Evolutionary conservation across 2,329 filamentous ascomycete genomes (phyloP), one percentile per base, ranked within the genome.

Genomic region (Kalmusia sp.): DNA sequence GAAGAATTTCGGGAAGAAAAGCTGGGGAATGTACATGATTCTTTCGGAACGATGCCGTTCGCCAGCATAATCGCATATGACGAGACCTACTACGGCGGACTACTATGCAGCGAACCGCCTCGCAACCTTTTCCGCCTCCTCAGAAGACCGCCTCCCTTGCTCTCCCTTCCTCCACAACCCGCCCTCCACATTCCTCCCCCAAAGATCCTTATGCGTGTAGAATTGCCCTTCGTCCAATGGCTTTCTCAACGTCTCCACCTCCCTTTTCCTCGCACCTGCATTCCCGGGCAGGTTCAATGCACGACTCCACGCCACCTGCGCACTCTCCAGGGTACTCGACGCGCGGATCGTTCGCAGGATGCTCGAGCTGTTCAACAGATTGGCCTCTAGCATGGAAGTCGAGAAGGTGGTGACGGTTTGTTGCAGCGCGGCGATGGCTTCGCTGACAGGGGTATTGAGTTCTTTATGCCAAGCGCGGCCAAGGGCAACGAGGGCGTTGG

Each of bases 341-440:
- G 70, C 71, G 17, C 70, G 68, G 49, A 76, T 70, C 1, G 74
- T 75, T 14, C 72, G 65, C 31, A 76, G 49, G 2, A 71, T 65
- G 17, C 69, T 61, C 39, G 58, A 54, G 15, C 57, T 57, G 24
- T 58, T 48, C 25, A 74, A 65, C 25, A 73, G 60, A 6, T 62
- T 46, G 33, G 50, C 55, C 28, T 64, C 49, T 1, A 72, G 55
- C 53, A 75, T 61, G 12, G 66, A 57, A 2, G 65, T 55, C 17
- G 70, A 69, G 35, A 75, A 69, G 4, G 55, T 57, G 2, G 64
- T 60, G 11, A 76, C 59, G 17, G 62, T 57, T 40, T 68, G 62
- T 22, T 73, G 60, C 3, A 76, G 58, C 2, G 55, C 60, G 9
- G 57, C 54, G 30, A 76, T 69, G 31, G 67, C 64, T n/a, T 62